Base-by-base conservation (phyloP, 805 yeast genomes). In the Ogataea paradorogensis region DNA sequence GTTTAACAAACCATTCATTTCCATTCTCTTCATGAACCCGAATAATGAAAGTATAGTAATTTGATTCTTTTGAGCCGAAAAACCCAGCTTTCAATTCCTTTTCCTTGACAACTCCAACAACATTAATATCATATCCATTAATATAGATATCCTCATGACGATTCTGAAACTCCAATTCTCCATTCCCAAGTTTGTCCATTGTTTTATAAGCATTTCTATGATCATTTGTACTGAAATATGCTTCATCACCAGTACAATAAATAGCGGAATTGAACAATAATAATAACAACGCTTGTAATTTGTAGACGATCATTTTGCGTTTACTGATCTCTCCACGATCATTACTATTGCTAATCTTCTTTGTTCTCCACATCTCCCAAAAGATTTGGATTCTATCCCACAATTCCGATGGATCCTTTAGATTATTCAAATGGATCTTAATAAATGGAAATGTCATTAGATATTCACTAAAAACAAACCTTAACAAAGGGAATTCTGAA, bases 341-440 rank as follows among this genome's bases (percentile, higher is more conserved):
- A 29, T 76, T 76, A 18, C 90, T 74, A 42, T 80, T 75, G 46
- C 89, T 80, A 35, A 91, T 77, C 30, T 78, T 76, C 58, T 86
- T 78, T 15, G 71, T 64, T 60, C 85, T 82, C 65, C 93, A 81
- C 40, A 82, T 75, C 56, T 89, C 95, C 54, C 83, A 76, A 54
- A 90, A 87, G 18, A 81, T 80, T 62, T 90, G 96, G 0, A 89
- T 80, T 33, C 82, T 81, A 32, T 77, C 76, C 96, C 97, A 91
- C 54, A 91, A 86, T 13, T 38, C 46, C 21, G 51, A 48, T 22
- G 49, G 47, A 15, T 49, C 44, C 5, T 35, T 37, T 27, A 43
- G 38, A 1, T 35, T 28, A 16, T 46, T 42, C 40, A 62, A 43
- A 35, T 78, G 77, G 30, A 74, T 73, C 30, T 75, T 71, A 23